phyloP scores from a whole-genome alignment of 371 early-diverging fungal species.

The Mortierella sp. region DNA sequence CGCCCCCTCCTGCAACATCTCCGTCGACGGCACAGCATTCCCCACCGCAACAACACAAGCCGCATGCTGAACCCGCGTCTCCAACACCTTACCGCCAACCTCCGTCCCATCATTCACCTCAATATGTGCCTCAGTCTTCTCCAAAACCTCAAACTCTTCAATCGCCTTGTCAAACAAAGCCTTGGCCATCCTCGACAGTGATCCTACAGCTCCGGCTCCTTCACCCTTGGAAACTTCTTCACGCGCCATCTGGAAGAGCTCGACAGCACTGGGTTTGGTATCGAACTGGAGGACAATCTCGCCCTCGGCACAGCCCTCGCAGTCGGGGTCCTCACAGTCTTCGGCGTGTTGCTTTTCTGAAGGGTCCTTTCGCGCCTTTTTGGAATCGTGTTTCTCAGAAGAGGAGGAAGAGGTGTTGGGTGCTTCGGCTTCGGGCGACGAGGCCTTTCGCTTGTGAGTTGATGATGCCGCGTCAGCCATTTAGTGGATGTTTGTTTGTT shows the following conservation, averaged over 20 bases:
- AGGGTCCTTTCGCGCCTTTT: slow-evolving; percentile 35
- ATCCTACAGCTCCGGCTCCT: slow-evolving; percentile 8
- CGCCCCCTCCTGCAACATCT: slow-evolving; percentile 46
- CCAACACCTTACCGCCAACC: slow-evolving; percentile 20
- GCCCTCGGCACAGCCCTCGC: slow-evolving; percentile 73
- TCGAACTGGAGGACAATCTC: slow-evolving; percentile 72
- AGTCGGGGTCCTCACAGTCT: slow-evolving; percentile 66
- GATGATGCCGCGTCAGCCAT: slow-evolving; percentile 22
- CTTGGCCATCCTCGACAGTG: slow-evolving; percentile 59
- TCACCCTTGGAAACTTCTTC: slow-evolving; percentile 56
- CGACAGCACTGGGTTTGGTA: slow-evolving; percentile 62
- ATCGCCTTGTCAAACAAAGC: slow-evolving; percentile 71
- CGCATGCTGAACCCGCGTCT: slow-evolving; percentile 46
- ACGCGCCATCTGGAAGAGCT: slow-evolving; percentile 69
- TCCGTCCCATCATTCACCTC: slow-evolving; percentile 37
- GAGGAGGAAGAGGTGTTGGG: not conserved
- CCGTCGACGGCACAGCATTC: slow-evolving; percentile 38
- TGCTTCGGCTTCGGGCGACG: slow-evolving; percentile 25
- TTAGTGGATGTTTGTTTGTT: slow-evolving; percentile 20
- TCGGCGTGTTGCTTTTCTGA: slow-evolving; percentile 56
- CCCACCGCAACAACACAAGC: slow-evolving; percentile 47
- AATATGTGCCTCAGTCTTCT: slow-evolving; percentile 50
- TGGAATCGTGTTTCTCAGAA: slow-evolving; percentile 22
- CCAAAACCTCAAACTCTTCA: slow-evolving; percentile 65
- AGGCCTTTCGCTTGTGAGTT: slow-evolving; percentile 48